phyloP scores from a whole-genome alignment of 768 basidiomycete species.

The Tephrocybe sp. region DNA sequence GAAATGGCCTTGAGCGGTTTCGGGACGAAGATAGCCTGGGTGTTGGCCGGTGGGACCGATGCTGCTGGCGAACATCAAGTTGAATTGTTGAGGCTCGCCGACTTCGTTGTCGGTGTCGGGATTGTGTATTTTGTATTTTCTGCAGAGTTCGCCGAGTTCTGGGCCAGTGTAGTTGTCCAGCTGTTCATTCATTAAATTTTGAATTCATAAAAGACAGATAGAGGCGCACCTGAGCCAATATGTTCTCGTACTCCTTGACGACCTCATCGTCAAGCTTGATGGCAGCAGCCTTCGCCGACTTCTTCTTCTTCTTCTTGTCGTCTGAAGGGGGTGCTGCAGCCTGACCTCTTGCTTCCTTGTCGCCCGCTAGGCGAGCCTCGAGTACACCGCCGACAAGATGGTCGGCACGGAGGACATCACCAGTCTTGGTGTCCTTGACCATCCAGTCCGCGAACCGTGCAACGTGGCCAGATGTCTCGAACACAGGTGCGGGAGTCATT shows the following conservation, averaged over 20 bases:
- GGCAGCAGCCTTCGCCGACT: slow-evolving; percentile 61
- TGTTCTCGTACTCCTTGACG: slow-evolving; percentile 73
- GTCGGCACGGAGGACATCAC: slow-evolving; percentile 94
- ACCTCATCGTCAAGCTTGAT: slow-evolving; percentile 72
- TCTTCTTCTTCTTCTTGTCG: slow-evolving; percentile 78
- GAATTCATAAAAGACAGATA: not conserved
- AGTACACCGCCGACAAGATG: slow-evolving; percentile 93
- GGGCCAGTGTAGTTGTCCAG: slow-evolving; percentile 93
- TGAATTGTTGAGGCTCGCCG: slow-evolving; percentile 91
- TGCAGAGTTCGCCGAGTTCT: slow-evolving; percentile 84
- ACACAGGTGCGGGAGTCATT: slow-evolving; percentile 93
- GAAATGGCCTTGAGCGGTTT: slow-evolving; percentile 98
- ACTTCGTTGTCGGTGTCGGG: slow-evolving; percentile 94
- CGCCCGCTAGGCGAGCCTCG: slow-evolving; percentile 84
- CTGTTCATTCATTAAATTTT: slow-evolving; percentile 32
- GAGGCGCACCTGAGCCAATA: slow-evolving; percentile 80
- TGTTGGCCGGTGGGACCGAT: slow-evolving; percentile 98
- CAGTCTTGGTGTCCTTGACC: slow-evolving; percentile 94
- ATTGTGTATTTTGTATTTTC: slow-evolving; percentile 75
- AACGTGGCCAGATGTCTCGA: slow-evolving; percentile 96
- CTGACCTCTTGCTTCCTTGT: slow-evolving; percentile 82
- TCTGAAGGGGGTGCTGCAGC: slow-evolving; percentile 59
- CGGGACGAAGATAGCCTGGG: slow-evolving; percentile 94
- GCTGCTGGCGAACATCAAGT: slow-evolving; percentile 97
- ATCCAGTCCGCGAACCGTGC: slow-evolving; percentile 99